Evolutionary conservation across 2,329 filamentous ascomycete species (phyloP), one percentile per base, ranked within the genome.

Genomic region (Coniochaeta hoffmannii): DNA sequence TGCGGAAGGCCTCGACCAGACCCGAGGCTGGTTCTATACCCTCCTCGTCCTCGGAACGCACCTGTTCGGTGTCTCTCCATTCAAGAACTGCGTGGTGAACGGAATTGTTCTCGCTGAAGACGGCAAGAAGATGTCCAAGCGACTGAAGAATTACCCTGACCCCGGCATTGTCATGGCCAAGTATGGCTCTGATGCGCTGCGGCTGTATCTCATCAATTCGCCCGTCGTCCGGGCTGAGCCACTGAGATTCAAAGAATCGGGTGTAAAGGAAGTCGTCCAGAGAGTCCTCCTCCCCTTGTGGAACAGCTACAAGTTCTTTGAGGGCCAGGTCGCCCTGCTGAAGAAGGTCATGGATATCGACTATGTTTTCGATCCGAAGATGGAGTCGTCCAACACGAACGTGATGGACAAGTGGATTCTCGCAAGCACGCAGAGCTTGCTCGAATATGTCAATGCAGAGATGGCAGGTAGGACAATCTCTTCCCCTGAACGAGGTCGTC

Each of bases 71-170:
- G 81, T 84, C 34, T 83, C 91, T 2, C 91, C 93, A 0, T 97
- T 96, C 79, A 86, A 94, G 73, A 97, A 96, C 69, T 95, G 90
- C 64, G 89, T 97, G n/a, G 91, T 96, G 59, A 97, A 96, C 67
- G 92, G 92, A 52, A 94, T 96, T 59, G 91, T 97, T 4, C 80
- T 97, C 38, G 92, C 92, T 1, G 91, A 96, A 68, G 90, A 96
- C 66, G 93, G 93, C 55, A 97, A 96, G 78, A 97, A 97, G 78
- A 97, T 97, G 93, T 96, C 91, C 7, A 97, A 97, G 74, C 85
- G 93, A 54, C 78, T 96, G 56, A 95, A 97, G 76, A 97, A 97
- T 72, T 97, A 96, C 70, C 93, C 93, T 0, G 91, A 96, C 65
- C 93, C 93, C 11, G 77, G 76, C 56, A 75, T 90, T 53, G 83